Evolutionary conservation across 108 stramenopile species (phyloP), one percentile per base, ranked within the genome.

Genomic region (Parietichytrium sp.): DNA sequence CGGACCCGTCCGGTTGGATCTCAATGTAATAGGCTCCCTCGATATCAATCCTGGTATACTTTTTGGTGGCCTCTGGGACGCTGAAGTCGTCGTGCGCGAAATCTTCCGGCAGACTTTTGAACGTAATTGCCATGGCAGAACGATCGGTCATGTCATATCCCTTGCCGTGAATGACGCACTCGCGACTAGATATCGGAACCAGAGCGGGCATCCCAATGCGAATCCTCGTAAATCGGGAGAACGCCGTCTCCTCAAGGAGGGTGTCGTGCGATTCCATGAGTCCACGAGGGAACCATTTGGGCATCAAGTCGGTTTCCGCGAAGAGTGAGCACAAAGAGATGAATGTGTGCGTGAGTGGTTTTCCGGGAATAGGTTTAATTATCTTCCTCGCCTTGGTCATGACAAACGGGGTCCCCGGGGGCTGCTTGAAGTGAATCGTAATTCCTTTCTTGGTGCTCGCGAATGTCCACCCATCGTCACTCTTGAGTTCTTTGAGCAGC

Each of bases 101-200:
- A 42, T 72, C 61, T 42, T 72, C n/a, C 61, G 61, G 29, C 10
- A 72, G 61, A 6, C 38, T 25, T 0, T 45, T 72, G 13, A 72
- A 36, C 20, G 38, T 42, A 27, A 72, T 72, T n/a, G 38, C 36
- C 8, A 72, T 72, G 1, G 61, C 61, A 47, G 61, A 72, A 23
- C 61, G 61, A n/a, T 72, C 61, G 13, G 61, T 72, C 42, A 72
- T 72, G 61, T 72, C 61, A 38, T 23, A 72, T 8, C 61, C 61
- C 20, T 72, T 72, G 61, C 61, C 61, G 23, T 72, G 38, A 25
- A 72, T 72, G 3, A 72, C 20, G 1, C 23, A 33, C 42, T 72
- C 61, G 42, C 61, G 61, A n/a, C 45, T 72, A 16, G 61, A 72
- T 13, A 72, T 72, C 38, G 61, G 61, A n/a, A 72, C 23, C 38